Conservation (phyloP, 805 yeast species). For the Saccharomycopsis olivae region DNA sequence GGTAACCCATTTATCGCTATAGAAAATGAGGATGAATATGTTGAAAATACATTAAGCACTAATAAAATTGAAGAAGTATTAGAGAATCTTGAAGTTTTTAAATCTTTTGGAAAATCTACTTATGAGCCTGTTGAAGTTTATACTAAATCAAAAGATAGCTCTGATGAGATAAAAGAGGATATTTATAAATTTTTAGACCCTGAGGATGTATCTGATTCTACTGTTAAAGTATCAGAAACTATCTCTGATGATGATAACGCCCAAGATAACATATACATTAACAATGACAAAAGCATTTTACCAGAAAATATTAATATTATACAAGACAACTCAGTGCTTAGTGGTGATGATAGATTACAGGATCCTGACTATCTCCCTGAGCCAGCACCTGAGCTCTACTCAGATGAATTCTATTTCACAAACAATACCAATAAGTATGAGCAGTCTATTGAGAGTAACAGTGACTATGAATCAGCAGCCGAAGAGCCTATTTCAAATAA, state of each 20-base stretch:
- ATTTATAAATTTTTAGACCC: constrained; percentile 2
- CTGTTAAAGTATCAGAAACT: constrained; percentile 1
- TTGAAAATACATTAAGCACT: background rate
- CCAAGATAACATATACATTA: background rate
- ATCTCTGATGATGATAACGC: background rate
- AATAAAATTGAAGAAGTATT: background rate
- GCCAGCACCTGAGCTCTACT: too few species aligned
- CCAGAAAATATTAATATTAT: too few species aligned
- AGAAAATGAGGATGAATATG: constrained; percentile 1
- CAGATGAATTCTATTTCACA: background rate
- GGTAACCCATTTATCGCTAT: constrained; percentile 7
- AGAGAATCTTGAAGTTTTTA: background rate
- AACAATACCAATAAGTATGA: background rate
- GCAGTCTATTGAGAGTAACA: background rate
- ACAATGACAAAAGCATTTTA: background rate
- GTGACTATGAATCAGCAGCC: constrained; percentile 6
- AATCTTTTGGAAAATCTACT: too few species aligned
- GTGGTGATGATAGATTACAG: background rate
- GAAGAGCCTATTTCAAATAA: background rate
- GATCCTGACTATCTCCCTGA: background rate
- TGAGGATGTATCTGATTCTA: background rate
- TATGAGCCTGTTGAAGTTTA: background rate
- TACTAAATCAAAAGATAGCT: background rate
- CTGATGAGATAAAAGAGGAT: background rate
- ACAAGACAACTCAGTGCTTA: background rate